Conservation (phyloP, 2,329 filamentous ascomycete genomes). For the Uncinocarpus reesii region DNA sequence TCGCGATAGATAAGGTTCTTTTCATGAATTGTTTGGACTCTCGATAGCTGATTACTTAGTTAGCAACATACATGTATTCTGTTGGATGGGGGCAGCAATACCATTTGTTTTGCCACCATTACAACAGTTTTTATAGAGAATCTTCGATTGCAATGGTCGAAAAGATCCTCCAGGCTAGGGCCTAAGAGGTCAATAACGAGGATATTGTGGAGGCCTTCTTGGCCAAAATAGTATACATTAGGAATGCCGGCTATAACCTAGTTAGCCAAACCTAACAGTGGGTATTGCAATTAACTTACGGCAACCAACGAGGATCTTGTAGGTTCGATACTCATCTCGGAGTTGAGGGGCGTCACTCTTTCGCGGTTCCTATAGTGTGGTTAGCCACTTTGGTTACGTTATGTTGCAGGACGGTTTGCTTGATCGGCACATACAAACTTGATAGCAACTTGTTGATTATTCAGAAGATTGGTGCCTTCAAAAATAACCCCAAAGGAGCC, state of each 20-base stretch:
- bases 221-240: slow-evolving; percentile 99
- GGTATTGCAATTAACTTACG: slow-evolving; percentile 58
- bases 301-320: slow-evolving; percentile 98
- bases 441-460: slow-evolving; percentile 98
- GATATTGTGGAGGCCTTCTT: slow-evolving; percentile 97
- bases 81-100: slow-evolving; percentile 30
- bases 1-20: slow-evolving; percentile 99
- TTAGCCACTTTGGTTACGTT: slow-evolving; percentile 17
- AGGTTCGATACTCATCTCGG: slow-evolving; percentile 96
- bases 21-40: slow-evolving; percentile 91
- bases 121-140: slow-evolving; percentile 97
- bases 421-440: slow-evolving; percentile 70
- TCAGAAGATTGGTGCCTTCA: slow-evolving; percentile 94
- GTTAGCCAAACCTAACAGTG: not conserved
- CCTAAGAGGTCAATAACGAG: slow-evolving; percentile 94
- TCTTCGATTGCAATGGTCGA: slow-evolving; percentile 90
- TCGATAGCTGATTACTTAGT: slow-evolving; percentile 54
- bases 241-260: slow-evolving; percentile 76
- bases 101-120: slow-evolving; percentile 99
- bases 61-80: slow-evolving; percentile 19
- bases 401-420: not conserved
- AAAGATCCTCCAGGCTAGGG: slow-evolving; percentile 89
- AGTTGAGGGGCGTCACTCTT: slow-evolving; percentile 98
- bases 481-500: slow-evolving; percentile 98
- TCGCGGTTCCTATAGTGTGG: slow-evolving; percentile 65